A percentile compares a stretch with the other conserved stretches of the same genome.
Conservation (phyloP, 305 asterid species). For the Lippia alba region DNA sequence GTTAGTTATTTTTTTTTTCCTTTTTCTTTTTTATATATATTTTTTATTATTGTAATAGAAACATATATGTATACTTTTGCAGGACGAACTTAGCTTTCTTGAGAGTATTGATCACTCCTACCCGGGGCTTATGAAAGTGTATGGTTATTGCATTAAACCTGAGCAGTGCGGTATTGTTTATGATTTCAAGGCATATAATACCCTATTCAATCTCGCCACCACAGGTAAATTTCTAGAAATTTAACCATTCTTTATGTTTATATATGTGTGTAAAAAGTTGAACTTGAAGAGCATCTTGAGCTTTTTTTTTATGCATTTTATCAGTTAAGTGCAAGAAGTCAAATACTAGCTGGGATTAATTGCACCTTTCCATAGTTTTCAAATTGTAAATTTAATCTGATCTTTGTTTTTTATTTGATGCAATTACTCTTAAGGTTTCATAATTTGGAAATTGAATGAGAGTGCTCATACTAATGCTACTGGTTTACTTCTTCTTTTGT, state of each 20-base stretch:
- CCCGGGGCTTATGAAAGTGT: background rate
- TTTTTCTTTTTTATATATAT: background rate
- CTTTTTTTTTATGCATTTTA: no score
- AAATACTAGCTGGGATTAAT: no score
- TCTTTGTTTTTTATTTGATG: background rate
- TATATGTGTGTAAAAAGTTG: no score
- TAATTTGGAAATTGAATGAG: background rate
- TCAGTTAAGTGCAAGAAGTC: no score
- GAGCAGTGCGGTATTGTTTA: background rate
- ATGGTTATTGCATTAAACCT: no score
- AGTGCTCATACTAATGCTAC: background rate
- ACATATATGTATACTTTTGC: background rate
- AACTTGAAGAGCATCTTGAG: no score
- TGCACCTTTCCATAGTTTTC: no score
- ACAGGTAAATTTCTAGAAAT: background rate
- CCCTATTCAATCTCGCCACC: background rate
- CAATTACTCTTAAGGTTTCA: background rate
- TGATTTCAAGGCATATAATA: background rate
- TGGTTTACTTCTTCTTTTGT: background rate
- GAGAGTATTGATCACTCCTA: background rate
- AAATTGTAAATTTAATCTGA: background rate
- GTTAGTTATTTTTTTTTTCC: background rate
- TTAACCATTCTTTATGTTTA: no score
- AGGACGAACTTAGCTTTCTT: background rate
- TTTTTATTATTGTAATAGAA: background rate